phyloP scores from a whole-genome alignment of 1,284 basidiomycete genomes.

The Cryptococcus floricola region DNA sequence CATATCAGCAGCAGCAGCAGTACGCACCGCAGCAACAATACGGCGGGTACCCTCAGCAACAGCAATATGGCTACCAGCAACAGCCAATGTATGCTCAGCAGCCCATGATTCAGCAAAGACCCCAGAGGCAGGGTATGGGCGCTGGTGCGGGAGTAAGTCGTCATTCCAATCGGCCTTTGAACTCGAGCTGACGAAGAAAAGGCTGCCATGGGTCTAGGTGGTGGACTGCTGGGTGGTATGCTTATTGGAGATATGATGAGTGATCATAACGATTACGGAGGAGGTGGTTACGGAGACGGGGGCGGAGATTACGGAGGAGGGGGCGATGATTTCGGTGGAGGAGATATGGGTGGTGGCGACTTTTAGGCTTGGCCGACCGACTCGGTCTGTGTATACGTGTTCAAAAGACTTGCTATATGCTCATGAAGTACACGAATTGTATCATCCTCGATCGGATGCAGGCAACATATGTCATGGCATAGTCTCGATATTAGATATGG shows the following conservation, averaged over 20 bases:
- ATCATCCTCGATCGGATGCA: not conserved
- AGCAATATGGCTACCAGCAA: conserved; percentile 19
- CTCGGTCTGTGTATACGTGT: no score
- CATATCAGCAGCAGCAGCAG: conserved; percentile 23
- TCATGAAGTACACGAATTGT: no score
- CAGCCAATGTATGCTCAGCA: conserved; percentile 20
- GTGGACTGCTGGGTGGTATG: conserved; percentile 48
- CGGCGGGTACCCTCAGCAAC: conserved; percentile 28
- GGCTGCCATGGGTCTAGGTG: conserved; percentile 42
- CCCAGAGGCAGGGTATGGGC: conserved; percentile 34
- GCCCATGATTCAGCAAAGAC: conserved; percentile 15
- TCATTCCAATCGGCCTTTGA: not conserved
- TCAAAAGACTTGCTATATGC: no score
- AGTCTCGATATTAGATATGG: not conserved
- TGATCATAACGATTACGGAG: conserved; percentile 32
- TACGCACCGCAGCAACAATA: conserved; percentile 24
- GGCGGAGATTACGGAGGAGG: conserved; percentile 29
- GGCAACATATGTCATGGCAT: no score
- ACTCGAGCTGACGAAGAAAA: not conserved
- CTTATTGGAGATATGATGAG: conserved; percentile 43
- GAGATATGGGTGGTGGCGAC: no score
- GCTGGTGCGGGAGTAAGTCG: conserved; percentile 33
- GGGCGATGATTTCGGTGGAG: conserved; percentile 22
- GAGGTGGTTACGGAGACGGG: conserved; percentile 41
- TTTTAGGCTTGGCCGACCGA: no score